Base-by-base conservation (phyloP, 805 yeast species). In the Saccharomycodes ludwigii region DNA sequence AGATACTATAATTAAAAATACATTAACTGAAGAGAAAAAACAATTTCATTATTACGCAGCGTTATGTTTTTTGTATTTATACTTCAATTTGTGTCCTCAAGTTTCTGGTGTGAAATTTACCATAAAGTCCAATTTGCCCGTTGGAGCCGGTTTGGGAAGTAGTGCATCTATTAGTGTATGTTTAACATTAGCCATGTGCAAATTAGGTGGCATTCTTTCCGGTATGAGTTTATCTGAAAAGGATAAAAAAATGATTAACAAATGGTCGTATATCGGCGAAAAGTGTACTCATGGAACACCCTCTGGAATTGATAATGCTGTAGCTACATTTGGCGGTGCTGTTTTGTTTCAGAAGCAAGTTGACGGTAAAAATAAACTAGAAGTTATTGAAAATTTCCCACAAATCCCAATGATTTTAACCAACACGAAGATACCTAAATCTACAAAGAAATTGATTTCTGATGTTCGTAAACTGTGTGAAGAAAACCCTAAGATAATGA, bases 131-230 rank as follows among this genome's bases (percentile, higher is more conserved):
- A 76, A 94, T 1, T 60, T 86, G 30, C 98, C 98, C 1, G 78
- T 88, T 30, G 96, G 98, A 24, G 96, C 98, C 1, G 98, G 98
- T 0, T 65, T 91, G 29, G 98, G 98, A 0, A 82, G 95, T 1
- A 81, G 94, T 27, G 97, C 97, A 0, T 75, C 95, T 2, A 70
- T 83, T 12, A 72, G 93, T 1, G 97, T 91, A 3, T 76, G 91
- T 47, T 50, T 91, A 22, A 69, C 94, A 0, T 61, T 88, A 11
- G 93, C 91, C 0, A 61, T 88, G 48, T 59, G 76, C 3, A 56
- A 71, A 21, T 48, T 77, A 15, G 80, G 82, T 0, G 70, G 69
- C 3, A 74, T 69, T 39, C 59, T 79, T 12, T n/a, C n/a, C n/a
- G 30, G 41, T 3, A 42, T 46, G 2, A 70, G 78, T 3, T 21